Evolutionary conservation across 2,329 filamentous ascomycete species (phyloP).

Genomic region (Alternaria atra): DNA sequence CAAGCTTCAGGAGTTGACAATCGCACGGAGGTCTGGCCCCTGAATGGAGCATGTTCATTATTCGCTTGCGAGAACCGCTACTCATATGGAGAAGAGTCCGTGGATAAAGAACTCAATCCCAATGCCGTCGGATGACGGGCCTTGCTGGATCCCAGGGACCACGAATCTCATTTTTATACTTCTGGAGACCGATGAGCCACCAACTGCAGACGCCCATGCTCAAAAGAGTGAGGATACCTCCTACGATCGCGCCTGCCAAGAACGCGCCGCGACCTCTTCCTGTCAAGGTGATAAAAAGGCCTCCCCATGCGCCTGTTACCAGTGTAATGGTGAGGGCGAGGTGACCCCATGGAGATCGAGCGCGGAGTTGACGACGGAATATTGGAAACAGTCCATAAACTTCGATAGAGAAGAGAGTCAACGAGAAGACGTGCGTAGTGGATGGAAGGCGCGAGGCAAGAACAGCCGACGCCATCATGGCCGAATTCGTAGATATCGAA

Average conservation of each 20-base stretch:
- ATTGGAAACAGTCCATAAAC: constrained; percentile 98
- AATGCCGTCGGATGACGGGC: constrained; percentile 79
- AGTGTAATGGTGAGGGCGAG: constrained; percentile 77
- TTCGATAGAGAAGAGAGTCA: constrained; percentile 96
- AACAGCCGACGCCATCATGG: constrained; percentile 94
- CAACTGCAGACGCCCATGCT: constrained; percentile 94
- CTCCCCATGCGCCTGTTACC: constrained; percentile 80
- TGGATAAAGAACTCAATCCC: constrained; percentile 52
- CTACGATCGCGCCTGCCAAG: constrained; percentile 77
- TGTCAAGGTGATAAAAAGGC: constrained; percentile 71
- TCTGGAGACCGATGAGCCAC: constrained; percentile 97
- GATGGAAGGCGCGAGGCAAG: constrained; percentile 87
- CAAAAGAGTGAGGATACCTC: constrained; percentile 75
- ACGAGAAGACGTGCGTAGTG: constrained; percentile 91
- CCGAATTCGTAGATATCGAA: constrained; percentile 90
- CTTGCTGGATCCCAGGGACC: constrained; percentile 97
- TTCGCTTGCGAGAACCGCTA: constrained; percentile 43
- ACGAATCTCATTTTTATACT: constrained; percentile 99
- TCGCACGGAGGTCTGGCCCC: constrained; percentile 39
- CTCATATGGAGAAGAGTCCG: constrained; percentile 22
- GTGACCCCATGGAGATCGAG: constrained; percentile 84
- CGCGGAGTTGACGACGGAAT: constrained; percentile 86
- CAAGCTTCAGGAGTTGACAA: constrained; percentile 21
- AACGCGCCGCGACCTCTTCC: constrained; percentile 64
- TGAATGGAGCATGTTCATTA: constrained; percentile 31